Conservation (phyloP, 495 filamentous ascomycete genomes). For the Geopyxis carbonaria region DNA sequence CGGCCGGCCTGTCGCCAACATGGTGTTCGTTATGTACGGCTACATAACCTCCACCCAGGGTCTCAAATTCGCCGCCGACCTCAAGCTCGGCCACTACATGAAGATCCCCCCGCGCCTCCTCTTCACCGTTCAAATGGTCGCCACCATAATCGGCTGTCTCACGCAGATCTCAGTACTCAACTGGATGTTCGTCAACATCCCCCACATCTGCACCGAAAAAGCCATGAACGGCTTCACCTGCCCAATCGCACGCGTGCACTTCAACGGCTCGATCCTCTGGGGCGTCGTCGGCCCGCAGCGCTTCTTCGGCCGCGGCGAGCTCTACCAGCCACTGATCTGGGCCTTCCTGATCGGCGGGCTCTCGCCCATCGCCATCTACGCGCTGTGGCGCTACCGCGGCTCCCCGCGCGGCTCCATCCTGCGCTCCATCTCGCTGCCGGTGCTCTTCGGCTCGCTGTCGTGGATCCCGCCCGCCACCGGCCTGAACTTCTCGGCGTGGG, state of each 20-base stretch:
- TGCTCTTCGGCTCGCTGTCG: conserved; percentile 52
- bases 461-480: conserved; percentile 81
- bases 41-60: conserved; percentile 66
- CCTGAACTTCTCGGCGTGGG: conserved; percentile 69
- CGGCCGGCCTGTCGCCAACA: conserved; percentile 68
- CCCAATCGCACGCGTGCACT: conserved; percentile 73
- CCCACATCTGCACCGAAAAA: conserved; percentile 55
- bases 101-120: conserved; percentile 73
- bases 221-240: conserved; percentile 77
- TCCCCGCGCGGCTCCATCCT: conserved; percentile 30
- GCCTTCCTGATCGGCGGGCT: conserved; percentile 60
- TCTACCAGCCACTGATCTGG: conserved; percentile 55
- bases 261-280: conserved; percentile 80
- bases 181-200: conserved; percentile 73
- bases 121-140: conserved; percentile 65
- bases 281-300: conserved; percentile 63
- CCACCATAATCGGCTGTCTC: conserved; percentile 58
- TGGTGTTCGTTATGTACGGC: conserved; percentile 77
- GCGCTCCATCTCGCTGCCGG: conserved; percentile 51
- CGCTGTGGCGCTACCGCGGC: conserved; percentile 27
- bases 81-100: conserved; percentile 86
- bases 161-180: conserved; percentile 71
- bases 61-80: conserved; percentile 68
- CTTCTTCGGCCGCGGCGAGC: conserved; percentile 57
- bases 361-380: conserved; percentile 50